Conservation (phyloP, 768 basidiomycete genomes). For the Multifurca ochricompacta region DNA sequence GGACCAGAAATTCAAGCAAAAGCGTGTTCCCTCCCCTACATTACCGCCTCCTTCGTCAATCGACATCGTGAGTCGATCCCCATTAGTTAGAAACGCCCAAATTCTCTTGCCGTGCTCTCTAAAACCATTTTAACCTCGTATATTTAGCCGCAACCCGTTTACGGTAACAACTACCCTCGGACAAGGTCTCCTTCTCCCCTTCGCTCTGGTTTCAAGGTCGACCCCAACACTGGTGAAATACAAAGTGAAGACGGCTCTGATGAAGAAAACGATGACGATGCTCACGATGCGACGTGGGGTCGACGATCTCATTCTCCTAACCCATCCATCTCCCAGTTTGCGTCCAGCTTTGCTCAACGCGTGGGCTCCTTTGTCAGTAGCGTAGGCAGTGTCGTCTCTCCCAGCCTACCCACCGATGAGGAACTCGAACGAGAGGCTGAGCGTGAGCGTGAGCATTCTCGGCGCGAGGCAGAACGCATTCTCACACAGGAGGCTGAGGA, state of each 20-base stretch:
- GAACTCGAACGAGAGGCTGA: constrained; percentile 79
- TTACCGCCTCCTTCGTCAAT: constrained; percentile 33
- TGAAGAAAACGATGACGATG: constrained; percentile 37
- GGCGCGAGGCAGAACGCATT: constrained; percentile 74
- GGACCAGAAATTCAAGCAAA: constrained; percentile 21
- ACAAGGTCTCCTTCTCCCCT: constrained; percentile 68
- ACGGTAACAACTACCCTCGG: constrained; percentile 28
- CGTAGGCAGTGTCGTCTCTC: constrained; percentile 31
- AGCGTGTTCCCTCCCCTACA: constrained; percentile 33
- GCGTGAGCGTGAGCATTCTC: constrained; percentile 64
- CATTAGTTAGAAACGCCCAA: background rate
- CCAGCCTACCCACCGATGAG: constrained; percentile 54
- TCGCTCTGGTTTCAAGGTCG: constrained; percentile 51
- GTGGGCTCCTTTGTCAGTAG: constrained; percentile 61
- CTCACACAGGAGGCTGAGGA: constrained; percentile 64
- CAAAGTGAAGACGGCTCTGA: constrained; percentile 38
- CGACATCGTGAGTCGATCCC: constrained; percentile 30
- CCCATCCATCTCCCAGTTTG: constrained; percentile 67
- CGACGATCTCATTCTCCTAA: constrained; percentile 53
- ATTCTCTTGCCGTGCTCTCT: constrained; percentile 15
- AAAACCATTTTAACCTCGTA: background rate
- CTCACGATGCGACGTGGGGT: constrained; percentile 32
- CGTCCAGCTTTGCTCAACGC: constrained; percentile 65
- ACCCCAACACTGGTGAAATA: constrained; percentile 44
- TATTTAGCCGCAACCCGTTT: constrained; percentile 41